Base-by-base conservation (phyloP, 768 basidiomycete genomes). In the Bullera alba region DNA sequence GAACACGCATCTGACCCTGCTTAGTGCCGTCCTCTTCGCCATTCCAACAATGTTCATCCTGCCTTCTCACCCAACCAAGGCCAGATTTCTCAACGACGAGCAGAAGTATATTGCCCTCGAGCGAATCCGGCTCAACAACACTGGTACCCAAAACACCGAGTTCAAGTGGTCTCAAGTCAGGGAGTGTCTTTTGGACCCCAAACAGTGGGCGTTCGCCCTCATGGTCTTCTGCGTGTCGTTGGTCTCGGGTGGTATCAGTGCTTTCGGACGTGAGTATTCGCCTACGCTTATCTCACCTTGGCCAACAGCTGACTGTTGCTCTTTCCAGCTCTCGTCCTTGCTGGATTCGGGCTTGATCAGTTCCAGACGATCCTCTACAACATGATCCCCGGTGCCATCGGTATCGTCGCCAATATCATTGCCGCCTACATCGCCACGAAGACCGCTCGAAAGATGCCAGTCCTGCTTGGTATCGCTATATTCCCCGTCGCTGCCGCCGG, bases 351-450 rank as follows among this genome's bases (percentile, higher is more conserved):
- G 35, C 47, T 60, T 6, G 27, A 25, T 16, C 42, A 72, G 42
- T 77, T 77, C 57, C 46, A 75, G n/a, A 78, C 77, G 23, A 76
- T 79, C 46, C 65, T 79, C 14, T 76, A 79, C 71, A 77, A 78
- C 53, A 77, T 79, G 50, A 77, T 77, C 4, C 78, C 77, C 53
- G 63, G 70, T 15, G 74, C 72, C 5, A 65, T 79, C 32, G 75
- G 75, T 54, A 70, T 77, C 28, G 58, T 76, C 43, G 29, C 75
- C 44, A 76, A 74, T 46, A 44, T 77, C 26, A 30, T 69, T 37
- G 30, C 77, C 2, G 76, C 74, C 16, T 69, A 51, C 19, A 55
- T 75, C 19, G 73, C 76, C 6, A 46, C 38, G 22, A 46, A 54
- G 16, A 37, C 36, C 45, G 57, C 60, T 32, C 43, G 50, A n/a